Evolutionary conservation across 176 grass and related monocot species (phyloP).

Genomic region (Carex pumila): DNA sequence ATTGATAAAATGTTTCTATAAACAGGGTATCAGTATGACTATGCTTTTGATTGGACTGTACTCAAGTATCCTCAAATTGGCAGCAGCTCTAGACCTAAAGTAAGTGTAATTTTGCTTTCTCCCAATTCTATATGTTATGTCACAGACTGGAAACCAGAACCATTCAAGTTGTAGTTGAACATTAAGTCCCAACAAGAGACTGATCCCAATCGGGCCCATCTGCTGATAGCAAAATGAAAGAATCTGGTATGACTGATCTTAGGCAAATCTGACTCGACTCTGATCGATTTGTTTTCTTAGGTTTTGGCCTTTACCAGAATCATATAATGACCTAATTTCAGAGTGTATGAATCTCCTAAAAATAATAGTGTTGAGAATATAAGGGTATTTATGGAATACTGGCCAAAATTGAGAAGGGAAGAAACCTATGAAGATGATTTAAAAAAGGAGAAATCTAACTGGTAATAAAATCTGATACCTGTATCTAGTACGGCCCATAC

Average conservation of each 20-base stretch:
- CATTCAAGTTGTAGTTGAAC: background rate
- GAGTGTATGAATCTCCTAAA: background rate
- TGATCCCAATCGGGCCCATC: background rate
- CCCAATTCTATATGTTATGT: background rate
- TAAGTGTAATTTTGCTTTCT: conserved; percentile 27
- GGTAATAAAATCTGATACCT: background rate
- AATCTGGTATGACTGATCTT: background rate
- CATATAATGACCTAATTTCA: conserved; percentile 51
- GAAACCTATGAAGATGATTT: background rate
- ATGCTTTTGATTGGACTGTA: conserved; percentile 78
- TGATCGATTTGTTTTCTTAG: conserved; percentile 27
- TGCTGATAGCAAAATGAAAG: no score
- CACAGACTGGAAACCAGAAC: background rate
- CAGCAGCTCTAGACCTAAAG: conserved; percentile 49
- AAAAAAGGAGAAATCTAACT: background rate
- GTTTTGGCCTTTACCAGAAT: conserved; percentile 58
- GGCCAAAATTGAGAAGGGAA: background rate
- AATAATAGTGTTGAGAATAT: background rate
- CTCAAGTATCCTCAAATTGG: conserved; percentile 65
- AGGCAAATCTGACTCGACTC: no score
- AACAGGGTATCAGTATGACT: conserved; percentile 75
- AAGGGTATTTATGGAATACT: background rate
- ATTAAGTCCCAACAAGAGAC: background rate
- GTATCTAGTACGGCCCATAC: background rate
- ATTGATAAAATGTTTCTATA: conserved; percentile 20